Evolutionary conservation across 176 grass and related monocot species (phyloP).

Genomic region (Guadua angustifolia): DNA sequence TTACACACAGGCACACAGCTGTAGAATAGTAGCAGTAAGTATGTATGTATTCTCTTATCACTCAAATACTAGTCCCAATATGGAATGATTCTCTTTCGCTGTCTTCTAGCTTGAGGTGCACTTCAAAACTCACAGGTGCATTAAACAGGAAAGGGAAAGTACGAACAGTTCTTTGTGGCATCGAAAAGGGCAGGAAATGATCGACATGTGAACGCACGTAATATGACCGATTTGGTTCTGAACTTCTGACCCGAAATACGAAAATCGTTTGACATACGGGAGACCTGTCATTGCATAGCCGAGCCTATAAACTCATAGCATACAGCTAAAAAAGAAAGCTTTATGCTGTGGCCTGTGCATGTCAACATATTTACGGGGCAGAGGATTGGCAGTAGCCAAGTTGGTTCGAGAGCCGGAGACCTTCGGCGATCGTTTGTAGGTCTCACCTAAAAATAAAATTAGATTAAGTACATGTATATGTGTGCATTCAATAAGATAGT

Average conservation of each 20-base stretch:
- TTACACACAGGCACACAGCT: no score
- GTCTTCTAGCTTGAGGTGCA: neutral
- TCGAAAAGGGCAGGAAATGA: neutral
- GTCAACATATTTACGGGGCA: neutral
- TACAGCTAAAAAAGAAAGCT: neutral
- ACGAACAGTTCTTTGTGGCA: neutral
- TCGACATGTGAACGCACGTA: neutral
- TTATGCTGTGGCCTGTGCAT: neutral
- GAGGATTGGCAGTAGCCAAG: no score
- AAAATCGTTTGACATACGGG: neutral
- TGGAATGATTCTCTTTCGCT: neutral
- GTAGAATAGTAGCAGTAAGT: no score
- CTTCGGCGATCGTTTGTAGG: no score
- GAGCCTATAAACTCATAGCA: neutral
- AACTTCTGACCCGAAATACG: neutral
- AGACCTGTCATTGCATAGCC: neutral
- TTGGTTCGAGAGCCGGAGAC: no score
- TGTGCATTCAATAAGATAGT: neutral
- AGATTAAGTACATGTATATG: no score
- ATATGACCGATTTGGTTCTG: neutral
- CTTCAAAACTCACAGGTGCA: neutral
- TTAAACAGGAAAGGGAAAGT: neutral
- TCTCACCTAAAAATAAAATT: no score
- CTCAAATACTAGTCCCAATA: no score
- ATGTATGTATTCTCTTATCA: no score